Evolutionary conservation across 352 stramenopile species (phyloP).

Genomic region (Phytophthora kernoviae): DNA sequence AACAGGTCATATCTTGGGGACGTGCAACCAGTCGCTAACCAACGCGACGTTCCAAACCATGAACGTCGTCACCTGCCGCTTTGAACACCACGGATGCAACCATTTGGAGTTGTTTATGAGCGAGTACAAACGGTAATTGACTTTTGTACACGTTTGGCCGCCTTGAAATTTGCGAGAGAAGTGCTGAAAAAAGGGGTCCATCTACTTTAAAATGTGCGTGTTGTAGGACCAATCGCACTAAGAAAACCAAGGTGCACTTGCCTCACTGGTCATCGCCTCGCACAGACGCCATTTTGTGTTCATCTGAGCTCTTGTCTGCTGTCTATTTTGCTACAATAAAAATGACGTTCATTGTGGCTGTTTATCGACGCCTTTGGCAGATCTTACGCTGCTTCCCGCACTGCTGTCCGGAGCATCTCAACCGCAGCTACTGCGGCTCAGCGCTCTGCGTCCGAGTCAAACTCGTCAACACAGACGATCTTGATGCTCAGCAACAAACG

Average conservation of each 20-base stretch:
- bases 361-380: slow-evolving; percentile 13
- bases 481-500: slow-evolving; percentile 24
- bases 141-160: not conserved
- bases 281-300: too few species aligned
- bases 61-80: slow-evolving; percentile 43
- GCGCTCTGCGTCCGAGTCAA: slow-evolving; percentile 49
- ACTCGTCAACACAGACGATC: slow-evolving; percentile 13
- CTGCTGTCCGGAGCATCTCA: slow-evolving; percentile 67
- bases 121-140: slow-evolving; percentile 54
- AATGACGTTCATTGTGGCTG: not conserved
- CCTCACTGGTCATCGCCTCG: too few species aligned
- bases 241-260: slow-evolving; percentile 31
- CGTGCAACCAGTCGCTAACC: too few species aligned
- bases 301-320: too few species aligned
- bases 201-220: slow-evolving; percentile 8
- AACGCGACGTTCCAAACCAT: slow-evolving; percentile 6
- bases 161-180: not conserved
- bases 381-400: slow-evolving; percentile 79
- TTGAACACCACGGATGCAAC: slow-evolving; percentile 42
- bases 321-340: too few species aligned
- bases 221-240: slow-evolving; percentile 32
- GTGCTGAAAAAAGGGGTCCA: slow-evolving; percentile 31
- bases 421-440: slow-evolving; percentile 73
- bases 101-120: slow-evolving; percentile 49
- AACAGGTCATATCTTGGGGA: too few species aligned